phyloP scores from a whole-genome alignment of 345 rosid genomes.

The Citrus cavaleriei region DNA sequence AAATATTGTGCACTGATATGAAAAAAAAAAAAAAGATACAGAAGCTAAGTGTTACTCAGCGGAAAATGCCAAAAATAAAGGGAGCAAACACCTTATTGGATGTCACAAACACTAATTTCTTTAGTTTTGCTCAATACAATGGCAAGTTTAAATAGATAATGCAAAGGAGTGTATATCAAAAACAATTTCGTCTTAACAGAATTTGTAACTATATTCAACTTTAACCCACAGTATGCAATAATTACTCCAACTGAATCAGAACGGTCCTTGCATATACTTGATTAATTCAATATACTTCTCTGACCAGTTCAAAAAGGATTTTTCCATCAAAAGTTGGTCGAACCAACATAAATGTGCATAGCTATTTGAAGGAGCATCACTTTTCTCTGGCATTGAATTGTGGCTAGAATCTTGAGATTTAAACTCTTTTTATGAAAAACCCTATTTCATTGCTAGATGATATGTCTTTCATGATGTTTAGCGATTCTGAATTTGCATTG shows the following conservation, averaged over 20 bases:
- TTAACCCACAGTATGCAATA: neutral
- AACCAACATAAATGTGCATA: neutral
- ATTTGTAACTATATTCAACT: neutral
- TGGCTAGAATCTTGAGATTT: neutral
- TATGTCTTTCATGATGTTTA: neutral
- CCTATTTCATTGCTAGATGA: neutral
- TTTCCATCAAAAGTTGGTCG: neutral
- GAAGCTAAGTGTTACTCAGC: neutral
- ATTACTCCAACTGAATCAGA: neutral
- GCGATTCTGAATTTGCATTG: neutral
- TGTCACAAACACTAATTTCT: neutral
- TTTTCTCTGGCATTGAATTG: neutral
- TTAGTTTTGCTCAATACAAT: neutral
- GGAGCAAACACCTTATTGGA: neutral
- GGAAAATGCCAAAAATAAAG: neutral
- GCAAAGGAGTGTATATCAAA: neutral
- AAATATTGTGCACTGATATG: neutral
- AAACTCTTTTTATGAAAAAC: neutral
- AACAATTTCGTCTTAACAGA: neutral
- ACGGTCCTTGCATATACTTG: neutral
- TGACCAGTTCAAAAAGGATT: neutral
- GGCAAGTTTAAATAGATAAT: neutral
- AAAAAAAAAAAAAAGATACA: neutral
- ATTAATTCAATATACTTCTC: neutral
- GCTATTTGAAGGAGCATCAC: neutral